phyloP scores from a whole-genome alignment of 495 filamentous ascomycete genomes.

The Margaritispora aquatica region DNA sequence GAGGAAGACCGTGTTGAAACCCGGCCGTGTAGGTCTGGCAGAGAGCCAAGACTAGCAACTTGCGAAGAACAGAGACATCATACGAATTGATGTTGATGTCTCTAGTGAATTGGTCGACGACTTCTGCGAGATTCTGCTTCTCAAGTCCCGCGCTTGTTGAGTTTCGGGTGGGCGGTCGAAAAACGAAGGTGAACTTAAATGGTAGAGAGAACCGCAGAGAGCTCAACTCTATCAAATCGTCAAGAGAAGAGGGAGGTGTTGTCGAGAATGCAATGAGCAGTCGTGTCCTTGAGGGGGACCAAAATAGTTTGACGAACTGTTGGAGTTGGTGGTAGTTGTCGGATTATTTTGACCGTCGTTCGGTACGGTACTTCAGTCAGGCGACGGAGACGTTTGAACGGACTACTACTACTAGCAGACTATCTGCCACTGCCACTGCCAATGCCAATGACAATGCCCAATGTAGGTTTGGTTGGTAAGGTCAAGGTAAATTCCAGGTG shows the following conservation, averaged over 20 bases:
- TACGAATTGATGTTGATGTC: conserved; percentile 25
- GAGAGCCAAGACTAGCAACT: conserved; percentile 18
- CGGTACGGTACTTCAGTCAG: not conserved
- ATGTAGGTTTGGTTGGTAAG: too few relatives aligned
- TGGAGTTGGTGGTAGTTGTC: not conserved
- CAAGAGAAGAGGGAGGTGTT: not conserved
- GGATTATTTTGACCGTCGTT: not conserved
- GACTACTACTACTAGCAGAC: too few relatives aligned
- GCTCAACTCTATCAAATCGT: not conserved
- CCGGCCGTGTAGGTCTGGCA: conserved; percentile 4
- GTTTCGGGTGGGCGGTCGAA: not conserved
- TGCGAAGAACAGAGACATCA: conserved; percentile 21
- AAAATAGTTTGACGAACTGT: not conserved
- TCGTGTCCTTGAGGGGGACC: not conserved
- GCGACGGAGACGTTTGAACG: too few relatives aligned
- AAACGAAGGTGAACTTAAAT: not conserved
- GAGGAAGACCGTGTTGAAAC: conserved; percentile 8
- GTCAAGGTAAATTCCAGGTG: too few relatives aligned
- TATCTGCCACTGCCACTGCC: too few relatives aligned
- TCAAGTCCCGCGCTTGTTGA: not conserved
- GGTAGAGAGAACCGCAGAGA: not conserved
- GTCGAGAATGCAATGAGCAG: not conserved
- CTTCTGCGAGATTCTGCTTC: conserved; percentile 4
- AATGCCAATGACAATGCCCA: too few relatives aligned
- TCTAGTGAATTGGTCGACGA: conserved; percentile 12